Base-by-base conservation (phyloP, 805 yeast species). In the Helenozyma rhizophorensis region DNA sequence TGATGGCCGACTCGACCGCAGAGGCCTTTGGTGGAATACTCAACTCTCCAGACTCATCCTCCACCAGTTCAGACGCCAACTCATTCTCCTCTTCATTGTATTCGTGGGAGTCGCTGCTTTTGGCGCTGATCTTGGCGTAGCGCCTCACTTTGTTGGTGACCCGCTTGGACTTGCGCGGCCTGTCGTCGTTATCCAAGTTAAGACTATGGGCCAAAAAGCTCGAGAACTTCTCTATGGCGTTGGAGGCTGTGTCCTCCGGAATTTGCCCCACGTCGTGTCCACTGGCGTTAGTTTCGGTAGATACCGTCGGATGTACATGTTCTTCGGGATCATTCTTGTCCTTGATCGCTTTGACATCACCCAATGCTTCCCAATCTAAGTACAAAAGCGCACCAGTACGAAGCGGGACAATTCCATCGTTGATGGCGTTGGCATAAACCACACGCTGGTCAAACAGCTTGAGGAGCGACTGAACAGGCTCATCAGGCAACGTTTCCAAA, bases 321-420 rank as follows among this genome's bases (percentile, higher is more conserved):
- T 23, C 47, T 34, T 15, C 35, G 15, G 25, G 22, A 17, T 8
- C 14, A 13, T 35, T 34, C 24, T 27, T 31, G 3, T 36, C 23
- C 33, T 53, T 49, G 28, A 63, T 38, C 9, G 51, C 59, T 9
- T 50, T 51, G 4, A 65, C 65, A 23, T 62, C 63, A 2, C 69
- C 70, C 21, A 67, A 46, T 1, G 72, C 70, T 19, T 54, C 53
- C 57, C 65, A 67, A 41, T 67, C 73, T 32, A 67, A 45, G 33
- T 65, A 67, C 14, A 67, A 46, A 32, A 67, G 48, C 1, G 70
- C 67, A 21, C 68, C 53, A 1, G 73, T 67, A 28, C 73, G 47
- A 21, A 67, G 50, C 2, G 73, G 73, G 1, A 65, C 72, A 14
- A 67, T 66, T 2, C 73, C 73, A 39, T 67, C 73, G 34, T 66